A percentile compares a stretch with the other conserved stretches of the same genome.
Evolutionary conservation across 2,329 filamentous ascomycete species (phyloP).

Genomic region (Alternaria longipes): DNA sequence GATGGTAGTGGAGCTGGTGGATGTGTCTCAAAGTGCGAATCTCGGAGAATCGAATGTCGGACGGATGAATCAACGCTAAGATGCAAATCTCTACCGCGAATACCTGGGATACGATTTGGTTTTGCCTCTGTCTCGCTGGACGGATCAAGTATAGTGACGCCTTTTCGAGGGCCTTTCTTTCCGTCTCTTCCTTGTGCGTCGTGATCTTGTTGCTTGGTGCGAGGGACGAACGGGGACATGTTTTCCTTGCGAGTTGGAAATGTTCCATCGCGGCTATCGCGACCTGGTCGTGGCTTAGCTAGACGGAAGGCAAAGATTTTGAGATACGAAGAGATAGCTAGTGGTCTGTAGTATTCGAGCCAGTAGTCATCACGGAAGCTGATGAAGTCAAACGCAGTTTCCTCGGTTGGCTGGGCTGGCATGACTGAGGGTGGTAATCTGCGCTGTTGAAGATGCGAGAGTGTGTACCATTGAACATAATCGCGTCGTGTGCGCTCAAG

Average conservation of each 20-base stretch:
- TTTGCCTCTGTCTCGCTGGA: slow-evolving; percentile 51
- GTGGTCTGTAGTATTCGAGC: slow-evolving; percentile 94
- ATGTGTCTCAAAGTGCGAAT: slow-evolving; percentile 49
- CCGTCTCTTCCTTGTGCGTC: slow-evolving; percentile 67
- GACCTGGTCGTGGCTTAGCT: slow-evolving; percentile 81
- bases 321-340: slow-evolving; percentile 84
- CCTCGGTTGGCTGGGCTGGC: slow-evolving; percentile 48
- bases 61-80: slow-evolving; percentile 41
- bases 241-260: slow-evolving; percentile 80
- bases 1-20: slow-evolving; percentile 32
- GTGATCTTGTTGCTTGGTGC: slow-evolving; percentile 56
- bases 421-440: slow-evolving; percentile 62
- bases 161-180: slow-evolving; percentile 71
- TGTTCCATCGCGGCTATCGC: slow-evolving; percentile 77
- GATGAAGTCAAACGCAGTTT: slow-evolving; percentile 49
- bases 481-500: slow-evolving; percentile 68
- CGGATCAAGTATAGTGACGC: slow-evolving; percentile 74
- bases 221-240: slow-evolving; percentile 86
- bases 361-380: slow-evolving; percentile 90
- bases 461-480: slow-evolving; percentile 92
- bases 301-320: slow-evolving; percentile 95
- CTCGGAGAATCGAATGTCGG: slow-evolving; percentile 55
- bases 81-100: slow-evolving; percentile 33
- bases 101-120: slow-evolving; percentile 28
- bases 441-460: slow-evolving; percentile 72